Conservation (phyloP, 2,329 filamentous ascomycete species). For the Ophiocordyceps unilateralis region DNA sequence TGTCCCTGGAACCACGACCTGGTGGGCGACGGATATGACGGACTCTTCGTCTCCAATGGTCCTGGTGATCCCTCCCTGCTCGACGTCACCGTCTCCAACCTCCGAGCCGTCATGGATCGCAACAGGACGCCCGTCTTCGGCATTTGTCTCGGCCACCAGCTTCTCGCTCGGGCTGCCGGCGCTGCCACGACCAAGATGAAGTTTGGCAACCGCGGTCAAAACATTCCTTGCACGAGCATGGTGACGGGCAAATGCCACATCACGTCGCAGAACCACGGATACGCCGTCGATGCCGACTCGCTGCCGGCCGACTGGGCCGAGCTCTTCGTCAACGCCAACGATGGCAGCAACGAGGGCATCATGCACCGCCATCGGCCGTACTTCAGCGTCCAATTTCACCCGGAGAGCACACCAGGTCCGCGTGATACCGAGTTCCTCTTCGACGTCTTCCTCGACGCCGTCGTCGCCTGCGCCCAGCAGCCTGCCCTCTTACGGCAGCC, state of each 20-base stretch:
- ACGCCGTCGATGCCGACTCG: conserved; percentile 67
- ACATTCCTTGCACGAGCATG: conserved; percentile 94
- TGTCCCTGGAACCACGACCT: conserved; percentile 96
- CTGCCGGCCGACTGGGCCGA: conserved; percentile 74
- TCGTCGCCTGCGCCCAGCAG: conserved; percentile 54
- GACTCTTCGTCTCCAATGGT: conserved; percentile 94
- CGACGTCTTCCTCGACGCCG: conserved; percentile 84
- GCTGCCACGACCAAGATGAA: conserved; percentile 91
- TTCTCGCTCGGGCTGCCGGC: conserved; percentile 75
- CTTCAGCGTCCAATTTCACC: conserved; percentile 99
- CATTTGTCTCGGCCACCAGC: conserved; percentile 90
- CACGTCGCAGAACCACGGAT: conserved; percentile 97
- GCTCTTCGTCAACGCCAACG: conserved; percentile 95
- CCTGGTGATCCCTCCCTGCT: conserved; percentile 88
- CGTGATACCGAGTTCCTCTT: conserved; percentile 94
- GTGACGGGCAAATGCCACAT: conserved; percentile 95
- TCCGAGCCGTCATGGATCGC: conserved; percentile 58
- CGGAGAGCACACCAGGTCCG: conserved; percentile 88
- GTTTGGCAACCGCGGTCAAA: conserved; percentile 96
- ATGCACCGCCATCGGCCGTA: conserved; percentile 71
- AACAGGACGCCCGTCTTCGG: conserved; percentile 80
- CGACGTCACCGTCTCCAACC: conserved; percentile 61
- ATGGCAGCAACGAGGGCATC: conserved; percentile 96
- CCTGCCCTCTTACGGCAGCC: conserved; percentile 49
- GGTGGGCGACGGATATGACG: conserved; percentile 75